These are phyloP conservation scores for Colletotrichum orchidophilum DNA, from an alignment of 2,329 filamentous ascomycete genomes.

Conservation along the genomic window DNA sequence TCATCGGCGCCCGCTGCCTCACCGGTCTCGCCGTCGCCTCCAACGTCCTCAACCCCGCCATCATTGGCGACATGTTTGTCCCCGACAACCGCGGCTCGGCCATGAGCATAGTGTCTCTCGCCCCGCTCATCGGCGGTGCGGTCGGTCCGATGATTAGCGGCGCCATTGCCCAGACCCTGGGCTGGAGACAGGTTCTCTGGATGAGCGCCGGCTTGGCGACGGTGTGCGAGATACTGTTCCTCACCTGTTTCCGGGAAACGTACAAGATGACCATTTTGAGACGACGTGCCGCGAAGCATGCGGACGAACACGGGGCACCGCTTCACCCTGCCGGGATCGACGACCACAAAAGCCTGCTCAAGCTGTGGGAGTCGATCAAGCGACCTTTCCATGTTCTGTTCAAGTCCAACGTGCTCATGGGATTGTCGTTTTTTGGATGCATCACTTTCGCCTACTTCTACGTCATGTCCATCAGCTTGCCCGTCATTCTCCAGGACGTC, in stretches of 20 bases:
- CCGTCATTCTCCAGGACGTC: slow-evolving; percentile 56
- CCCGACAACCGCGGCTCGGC: slow-evolving; percentile 66
- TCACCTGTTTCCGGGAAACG: slow-evolving; percentile 66
- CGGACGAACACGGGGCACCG: slow-evolving; percentile 40
- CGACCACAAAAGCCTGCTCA: slow-evolving; percentile 39
- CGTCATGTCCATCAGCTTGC: slow-evolving; percentile 62
- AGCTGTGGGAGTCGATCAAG: slow-evolving; percentile 52
- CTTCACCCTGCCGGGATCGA: slow-evolving; percentile 23
- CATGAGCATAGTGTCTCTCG: slow-evolving; percentile 66
- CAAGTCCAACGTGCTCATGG: slow-evolving; percentile 62
- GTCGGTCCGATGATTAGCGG: slow-evolving; percentile 65
- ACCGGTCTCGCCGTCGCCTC: slow-evolving; percentile 71
- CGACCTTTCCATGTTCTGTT: slow-evolving; percentile 58
- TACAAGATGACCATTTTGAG: slow-evolving; percentile 67
- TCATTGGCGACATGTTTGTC: slow-evolving; percentile 70
- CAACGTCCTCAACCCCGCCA: slow-evolving; percentile 70
- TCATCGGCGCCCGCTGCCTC: slow-evolving; percentile 64
- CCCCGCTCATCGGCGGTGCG: slow-evolving; percentile 66
- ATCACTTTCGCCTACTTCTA: slow-evolving; percentile 63
- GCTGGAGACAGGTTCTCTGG: slow-evolving; percentile 65
- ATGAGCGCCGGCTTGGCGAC: slow-evolving; percentile 58
- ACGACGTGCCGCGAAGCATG: slow-evolving; percentile 47
- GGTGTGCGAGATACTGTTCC: slow-evolving; percentile 59
- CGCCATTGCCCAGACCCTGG: slow-evolving; percentile 61
- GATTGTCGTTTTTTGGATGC: slow-evolving; percentile 55